Evolutionary conservation across 2,329 filamentous ascomycete species (phyloP), one percentile per base, ranked within the genome.

Genomic region (Talaromyces sp.): DNA sequence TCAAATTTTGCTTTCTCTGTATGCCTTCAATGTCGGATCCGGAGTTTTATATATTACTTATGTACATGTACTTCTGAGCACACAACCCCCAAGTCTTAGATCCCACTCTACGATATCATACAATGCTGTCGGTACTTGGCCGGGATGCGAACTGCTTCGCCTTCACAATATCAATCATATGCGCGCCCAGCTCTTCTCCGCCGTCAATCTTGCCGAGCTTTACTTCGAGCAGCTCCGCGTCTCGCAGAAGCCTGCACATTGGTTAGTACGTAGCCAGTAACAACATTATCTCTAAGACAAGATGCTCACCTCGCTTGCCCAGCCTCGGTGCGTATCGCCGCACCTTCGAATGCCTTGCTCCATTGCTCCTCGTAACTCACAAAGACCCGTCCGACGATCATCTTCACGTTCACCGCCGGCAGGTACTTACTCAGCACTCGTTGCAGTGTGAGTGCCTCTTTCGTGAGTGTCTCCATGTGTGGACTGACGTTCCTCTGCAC

Each of bases 381-480:
- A 74, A 96, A 96, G 1, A 97, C 92, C 0, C 91, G 89, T 27
- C 82, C 79, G 90, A 96, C 96, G 69, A 96, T 96, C 77, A 91
- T 85, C 59, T 84, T 82, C 3, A 96, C 88, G 0, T 88, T 88
- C 59, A 84, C 82, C 65, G 93, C 90, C 0, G 89, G 88, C 27
- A 97, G 79, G 71, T 95, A 89, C 72, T 92, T 93, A 63, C 85
- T 88, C 63, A 97, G 81, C 11, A 95, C 92, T 60, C 91, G 88
- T 70, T 96, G 89, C 64, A 97, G 79, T 1, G 89, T 93, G 3
- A 86, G 85, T 0, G 92, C 96, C 71, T 96, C 92, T 73, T 92
- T 96, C 11, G 86, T 88, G 58, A 97, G 76, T 0, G 87, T 93
- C 75, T 96, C 92, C 86, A 96, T 93, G 74, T 93, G 96, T 1